Evolutionary conservation across 257 asterid genomes (phyloP).

Genomic region (Lantana camara): DNA sequence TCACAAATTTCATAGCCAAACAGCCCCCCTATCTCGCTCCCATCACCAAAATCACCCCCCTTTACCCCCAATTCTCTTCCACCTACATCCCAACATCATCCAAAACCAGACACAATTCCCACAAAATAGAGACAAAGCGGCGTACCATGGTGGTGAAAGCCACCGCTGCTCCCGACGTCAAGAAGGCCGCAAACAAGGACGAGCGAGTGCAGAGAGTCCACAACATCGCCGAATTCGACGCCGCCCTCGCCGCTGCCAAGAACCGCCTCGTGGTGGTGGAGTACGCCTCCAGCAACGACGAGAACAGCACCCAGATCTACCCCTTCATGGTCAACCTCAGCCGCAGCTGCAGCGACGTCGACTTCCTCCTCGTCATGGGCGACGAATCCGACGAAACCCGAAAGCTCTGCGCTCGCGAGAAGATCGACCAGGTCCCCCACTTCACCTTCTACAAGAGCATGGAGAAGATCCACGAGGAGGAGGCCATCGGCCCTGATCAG

Average conservation of each 20-base stretch:
- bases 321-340: conserved; percentile 92
- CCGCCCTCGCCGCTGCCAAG: conserved; percentile 66
- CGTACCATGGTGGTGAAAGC: conserved; percentile 39
- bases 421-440: conserved; percentile 70
- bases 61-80: conserved; percentile 24
- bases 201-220: conserved; percentile 68
- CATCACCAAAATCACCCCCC: conserved; percentile 41
- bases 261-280: conserved; percentile 86
- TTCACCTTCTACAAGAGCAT: conserved; percentile 90
- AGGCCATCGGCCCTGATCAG: conserved; percentile 81
- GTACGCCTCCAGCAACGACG: conserved; percentile 60
- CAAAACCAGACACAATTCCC: conserved; percentile 19
- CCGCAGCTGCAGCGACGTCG: conserved; percentile 84
- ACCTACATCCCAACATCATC: conserved; percentile 23
- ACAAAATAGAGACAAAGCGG: conserved; percentile 15
- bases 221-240: conserved; percentile 67
- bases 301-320: conserved; percentile 61
- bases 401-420: conserved; percentile 73
- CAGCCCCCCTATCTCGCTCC: conserved; percentile 53
- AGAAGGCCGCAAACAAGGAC: conserved; percentile 41
- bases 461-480: conserved; percentile 97
- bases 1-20: conserved; percentile 61
- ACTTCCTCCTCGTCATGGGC: conserved; percentile 79
- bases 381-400: conserved; percentile 78
- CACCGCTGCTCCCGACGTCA: conserved; percentile 51